Evolutionary conservation across 768 basidiomycete genomes (phyloP).

Genomic region (Xerocomellus chrysenteron): DNA sequence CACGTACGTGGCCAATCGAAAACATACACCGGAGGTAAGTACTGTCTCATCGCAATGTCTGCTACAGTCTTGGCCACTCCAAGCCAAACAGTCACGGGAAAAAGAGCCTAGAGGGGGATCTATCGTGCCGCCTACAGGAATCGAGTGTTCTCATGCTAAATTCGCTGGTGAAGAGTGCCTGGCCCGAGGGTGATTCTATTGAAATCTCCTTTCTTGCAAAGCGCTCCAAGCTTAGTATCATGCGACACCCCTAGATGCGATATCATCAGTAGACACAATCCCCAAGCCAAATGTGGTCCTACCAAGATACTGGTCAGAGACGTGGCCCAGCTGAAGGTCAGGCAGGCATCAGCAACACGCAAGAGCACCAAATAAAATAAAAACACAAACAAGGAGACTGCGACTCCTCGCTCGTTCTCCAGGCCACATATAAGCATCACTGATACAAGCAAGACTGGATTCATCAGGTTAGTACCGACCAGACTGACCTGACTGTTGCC

Average conservation of each 20-base stretch:
- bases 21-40: too few relatives aligned
- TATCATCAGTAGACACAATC: background rate
- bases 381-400: slow-evolving; percentile 8
- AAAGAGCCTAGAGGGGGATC: too few relatives aligned
- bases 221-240: slow-evolving; percentile 25
- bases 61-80: background rate
- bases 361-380: background rate
- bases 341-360: slow-evolving; percentile 1
- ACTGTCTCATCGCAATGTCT: too few relatives aligned
- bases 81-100: background rate
- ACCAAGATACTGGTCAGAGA: slow-evolving; percentile 13
- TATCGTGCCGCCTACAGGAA: background rate
- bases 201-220: slow-evolving; percentile 8
- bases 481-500: background rate
- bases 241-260: slow-evolving; percentile 22
- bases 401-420: background rate
- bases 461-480: background rate
- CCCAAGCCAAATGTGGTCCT: background rate
- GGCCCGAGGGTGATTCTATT: background rate
- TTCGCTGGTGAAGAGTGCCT: slow-evolving; percentile 9
- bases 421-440: background rate
- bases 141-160: background rate
- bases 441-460: slow-evolving; percentile 1
- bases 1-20: too few relatives aligned
- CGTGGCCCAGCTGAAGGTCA: slow-evolving; percentile 12